Percentiles rank a stretch among this genome's conserved stretches.
phyloP scores from a whole-genome alignment of 148 eudicot species.

The Silene uniflora region DNA sequence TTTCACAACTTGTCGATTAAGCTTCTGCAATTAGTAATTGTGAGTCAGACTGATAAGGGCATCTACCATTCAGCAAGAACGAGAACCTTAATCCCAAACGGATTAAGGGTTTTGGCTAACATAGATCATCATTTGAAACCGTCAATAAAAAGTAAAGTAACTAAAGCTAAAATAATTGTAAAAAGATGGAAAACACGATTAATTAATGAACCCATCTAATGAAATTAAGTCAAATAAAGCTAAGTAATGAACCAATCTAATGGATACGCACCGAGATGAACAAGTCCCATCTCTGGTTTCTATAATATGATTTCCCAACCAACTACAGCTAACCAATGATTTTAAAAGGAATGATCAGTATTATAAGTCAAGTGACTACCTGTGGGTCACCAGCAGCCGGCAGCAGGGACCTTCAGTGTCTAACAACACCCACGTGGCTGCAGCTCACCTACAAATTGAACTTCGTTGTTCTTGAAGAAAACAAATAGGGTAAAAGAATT shows the following conservation, averaged over 20 bases:
- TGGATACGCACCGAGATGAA: neutral
- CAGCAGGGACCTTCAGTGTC: constrained; percentile 46
- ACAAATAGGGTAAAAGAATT: constrained; percentile 5
- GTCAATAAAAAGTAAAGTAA: too few relatives aligned
- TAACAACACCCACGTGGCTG: constrained; percentile 75
- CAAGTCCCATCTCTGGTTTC: neutral
- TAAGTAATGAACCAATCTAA: neutral
- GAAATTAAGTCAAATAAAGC: neutral
- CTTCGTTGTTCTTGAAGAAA: constrained; percentile 77
- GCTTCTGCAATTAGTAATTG: constrained; percentile 55
- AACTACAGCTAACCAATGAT: neutral
- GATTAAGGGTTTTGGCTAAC: neutral
- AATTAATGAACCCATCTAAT: neutral
- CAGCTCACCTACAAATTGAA: constrained; percentile 92
- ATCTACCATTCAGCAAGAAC: neutral
- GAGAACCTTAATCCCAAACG: neutral
- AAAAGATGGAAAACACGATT: too few relatives aligned
- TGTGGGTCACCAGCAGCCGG: constrained; percentile 71
- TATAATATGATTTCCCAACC: neutral
- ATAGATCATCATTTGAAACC: too few relatives aligned
- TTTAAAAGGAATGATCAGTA: neutral
- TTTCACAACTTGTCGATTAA: constrained; percentile 89
- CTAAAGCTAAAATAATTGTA: too few relatives aligned
- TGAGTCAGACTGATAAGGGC: constrained; percentile 15
- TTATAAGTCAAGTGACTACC: constrained; percentile 33